phyloP scores from a whole-genome alignment of 371 early-diverging fungal genomes.

The Scutellospora calospora region DNA sequence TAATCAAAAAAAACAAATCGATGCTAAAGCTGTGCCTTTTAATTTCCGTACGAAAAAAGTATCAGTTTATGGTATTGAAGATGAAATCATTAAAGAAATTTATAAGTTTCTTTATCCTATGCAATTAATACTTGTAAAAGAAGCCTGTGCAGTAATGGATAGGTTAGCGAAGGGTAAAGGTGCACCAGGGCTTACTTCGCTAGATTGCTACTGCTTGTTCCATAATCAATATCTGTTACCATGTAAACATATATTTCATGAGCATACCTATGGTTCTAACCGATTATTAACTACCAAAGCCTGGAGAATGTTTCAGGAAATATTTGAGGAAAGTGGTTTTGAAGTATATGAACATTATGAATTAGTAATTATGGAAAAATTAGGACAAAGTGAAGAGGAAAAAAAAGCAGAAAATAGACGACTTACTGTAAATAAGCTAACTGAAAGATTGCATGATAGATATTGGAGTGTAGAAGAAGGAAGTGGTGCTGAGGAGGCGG shows the following conservation, averaged over 20 bases:
- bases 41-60: neutral
- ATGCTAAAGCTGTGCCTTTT: neutral
- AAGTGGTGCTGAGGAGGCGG: too few relatives aligned
- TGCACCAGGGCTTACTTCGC: slow-evolving; percentile 16
- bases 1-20: neutral
- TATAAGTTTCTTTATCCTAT: slow-evolving; percentile 14
- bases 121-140: slow-evolving; percentile 15
- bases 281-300: slow-evolving; percentile 1
- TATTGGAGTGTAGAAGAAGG: too few relatives aligned
- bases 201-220: neutral
- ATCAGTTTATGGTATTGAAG: neutral
- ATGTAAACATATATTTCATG: slow-evolving; percentile 17
- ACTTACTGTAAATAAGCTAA: neutral
- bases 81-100: neutral
- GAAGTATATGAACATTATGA: slow-evolving; percentile 7
- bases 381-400: neutral
- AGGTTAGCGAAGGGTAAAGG: slow-evolving; percentile 23
- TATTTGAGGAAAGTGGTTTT: slow-evolving; percentile 25
- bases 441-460: too few relatives aligned
- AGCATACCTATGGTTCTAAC: slow-evolving; percentile 1
- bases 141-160: neutral
- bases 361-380: neutral
- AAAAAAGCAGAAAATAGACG: slow-evolving; percentile 17
- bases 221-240: neutral
- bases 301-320: slow-evolving; percentile 8